phyloP scores from a whole-genome alignment of 2,329 filamentous ascomycete species.

The Fusarium sp. region DNA sequence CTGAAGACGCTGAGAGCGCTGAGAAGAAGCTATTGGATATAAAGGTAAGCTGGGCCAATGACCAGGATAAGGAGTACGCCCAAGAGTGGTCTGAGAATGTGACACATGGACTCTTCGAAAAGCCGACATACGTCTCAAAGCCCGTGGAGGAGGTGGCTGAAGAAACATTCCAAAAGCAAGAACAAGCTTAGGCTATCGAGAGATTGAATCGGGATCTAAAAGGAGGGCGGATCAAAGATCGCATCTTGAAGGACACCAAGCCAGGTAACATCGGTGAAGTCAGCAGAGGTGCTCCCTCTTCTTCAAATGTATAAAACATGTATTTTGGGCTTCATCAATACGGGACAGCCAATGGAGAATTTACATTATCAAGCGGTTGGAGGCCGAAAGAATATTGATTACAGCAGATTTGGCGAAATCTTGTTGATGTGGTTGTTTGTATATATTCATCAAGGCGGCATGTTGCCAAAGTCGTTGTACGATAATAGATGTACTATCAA shows the following conservation, averaged over 20 bases:
- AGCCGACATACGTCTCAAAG: slow-evolving; percentile 41
- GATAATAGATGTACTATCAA: slow-evolving; percentile 47
- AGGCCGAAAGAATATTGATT: slow-evolving; percentile 3
- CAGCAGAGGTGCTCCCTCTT: not conserved
- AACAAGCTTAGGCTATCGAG: not conserved
- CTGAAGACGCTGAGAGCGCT: slow-evolving; percentile 30
- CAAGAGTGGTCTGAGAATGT: slow-evolving; percentile 64
- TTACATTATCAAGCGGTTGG: not conserved
- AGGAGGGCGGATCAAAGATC: not conserved
- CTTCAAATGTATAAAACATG: slow-evolving; percentile 14
- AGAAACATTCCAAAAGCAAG: slow-evolving; percentile 1
- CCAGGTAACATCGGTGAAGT: not conserved
- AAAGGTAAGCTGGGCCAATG: slow-evolving; percentile 64
- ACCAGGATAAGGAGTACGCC: slow-evolving; percentile 60
- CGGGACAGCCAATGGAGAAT: slow-evolving; percentile 1
- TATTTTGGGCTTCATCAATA: slow-evolving; percentile 7
- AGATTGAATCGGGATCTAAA: not conserved
- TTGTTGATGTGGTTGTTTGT: slow-evolving; percentile 34
- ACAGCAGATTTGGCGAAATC: slow-evolving; percentile 15
- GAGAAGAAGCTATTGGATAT: slow-evolving; percentile 52
- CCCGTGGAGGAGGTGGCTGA: slow-evolving; percentile 9
- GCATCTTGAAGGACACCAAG: not conserved
- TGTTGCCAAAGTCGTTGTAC: slow-evolving; percentile 45
- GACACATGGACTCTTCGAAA: slow-evolving; percentile 57
- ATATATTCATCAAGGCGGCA: slow-evolving; percentile 36